Conservation (phyloP, 768 basidiomycete genomes). For the Amanita thiersii region DNA sequence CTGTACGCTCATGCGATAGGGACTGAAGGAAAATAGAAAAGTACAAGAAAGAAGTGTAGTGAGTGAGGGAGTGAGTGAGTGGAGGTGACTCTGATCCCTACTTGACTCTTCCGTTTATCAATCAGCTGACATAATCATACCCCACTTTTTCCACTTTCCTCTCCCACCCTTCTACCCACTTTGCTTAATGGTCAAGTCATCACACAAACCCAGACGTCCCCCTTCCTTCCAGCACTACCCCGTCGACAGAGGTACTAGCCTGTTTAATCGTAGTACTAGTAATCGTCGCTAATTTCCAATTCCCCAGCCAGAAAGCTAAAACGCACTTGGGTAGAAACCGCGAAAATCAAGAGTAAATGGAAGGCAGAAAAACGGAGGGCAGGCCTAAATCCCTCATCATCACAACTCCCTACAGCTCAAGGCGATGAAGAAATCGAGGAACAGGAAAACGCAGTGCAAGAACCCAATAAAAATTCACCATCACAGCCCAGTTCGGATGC, state of each 20-base stretch:
- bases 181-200: background rate
- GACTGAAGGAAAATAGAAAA: conserved; percentile 25
- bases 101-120: conserved; percentile 16
- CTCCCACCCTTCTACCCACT: conserved; percentile 2
- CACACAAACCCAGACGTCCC: conserved; percentile 46
- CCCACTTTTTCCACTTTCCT: conserved; percentile 1
- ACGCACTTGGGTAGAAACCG: conserved; percentile 67
- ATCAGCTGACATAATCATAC: conserved; percentile 15
- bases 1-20: conserved; percentile 91
- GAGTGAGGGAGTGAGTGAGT: conserved; percentile 21
- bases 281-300: conserved; percentile 1
- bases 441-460: background rate
- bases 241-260: conserved; percentile 43
- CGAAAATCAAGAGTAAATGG: conserved; percentile 76
- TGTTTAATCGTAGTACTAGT: background rate
- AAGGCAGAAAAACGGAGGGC: conserved; percentile 56
- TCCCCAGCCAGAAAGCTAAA: conserved; percentile 71
- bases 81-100: conserved; percentile 21
- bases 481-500: background rate
- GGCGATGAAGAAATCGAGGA: conserved; percentile 5
- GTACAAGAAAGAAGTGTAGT: conserved; percentile 33
- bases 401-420: conserved; percentile 10
- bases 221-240: conserved; percentile 69
- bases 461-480: background rate
- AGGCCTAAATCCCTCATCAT: conserved; percentile 13